Evolutionary conservation across 306 rosid genomes (phyloP), one percentile per base, ranked within the genome.

Genomic region (Gastrolobium villosum): DNA sequence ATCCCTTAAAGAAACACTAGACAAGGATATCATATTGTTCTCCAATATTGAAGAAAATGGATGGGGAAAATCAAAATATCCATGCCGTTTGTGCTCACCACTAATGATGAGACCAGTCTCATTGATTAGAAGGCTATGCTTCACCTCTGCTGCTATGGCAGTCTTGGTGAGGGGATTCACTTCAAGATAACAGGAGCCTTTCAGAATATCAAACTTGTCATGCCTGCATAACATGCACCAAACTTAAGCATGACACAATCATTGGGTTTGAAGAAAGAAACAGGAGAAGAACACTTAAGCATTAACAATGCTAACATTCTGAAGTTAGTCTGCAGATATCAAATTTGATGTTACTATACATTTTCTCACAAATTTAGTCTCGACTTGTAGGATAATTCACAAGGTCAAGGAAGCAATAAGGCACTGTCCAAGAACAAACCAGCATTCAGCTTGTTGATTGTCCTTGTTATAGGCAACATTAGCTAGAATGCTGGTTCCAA

Each of bases 111-210:
- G 30, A 26, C 77, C 30, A 2, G 31, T 39, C 77, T 37, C 65
- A 11, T 40, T 15, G n/a, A 30, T 15, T 41, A 8, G 20, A 72
- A 72, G 53, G 66, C 32, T 11, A 36, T 72, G 59, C 6, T 26
- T 55, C 65, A 72, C 77, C 53, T 72, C 77, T 36, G 65, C 77
- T 55, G 77, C 77, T 10, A 72, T 26, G 14, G 77, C 77, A 39
- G 65, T 72, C 65, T 26, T 72, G 10, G 54, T 72, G 7, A 72
- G 40, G 8, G 77, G 65, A 14, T 55, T 72, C 49, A 72, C 77
- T 54, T 72, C 77, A 37, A 72, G 31, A 13, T 39, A 72, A 41
- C 63, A 72, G 2, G 54, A 72, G 44, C 54, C 77, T 72, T 56
- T 72, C 39, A 72, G 1, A 10, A 13, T 55, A 15, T 72, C 53